Base-by-base conservation (phyloP, 2,329 filamentous ascomycete genomes). In the Botrytis elliptica region DNA sequence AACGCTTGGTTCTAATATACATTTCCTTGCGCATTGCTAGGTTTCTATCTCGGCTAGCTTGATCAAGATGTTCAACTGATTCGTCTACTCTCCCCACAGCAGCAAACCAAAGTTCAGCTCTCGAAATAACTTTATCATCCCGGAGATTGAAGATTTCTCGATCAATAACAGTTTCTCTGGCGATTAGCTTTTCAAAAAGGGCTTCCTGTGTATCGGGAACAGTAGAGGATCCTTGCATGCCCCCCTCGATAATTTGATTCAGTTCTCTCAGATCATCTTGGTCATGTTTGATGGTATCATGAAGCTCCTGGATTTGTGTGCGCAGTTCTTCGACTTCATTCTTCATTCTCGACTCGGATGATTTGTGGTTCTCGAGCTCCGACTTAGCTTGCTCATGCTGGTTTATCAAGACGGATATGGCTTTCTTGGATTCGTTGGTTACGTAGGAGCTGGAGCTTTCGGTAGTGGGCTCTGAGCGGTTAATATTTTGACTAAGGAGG, bases 41-140 rank as follows among this genome's bases (percentile, higher is more conserved):
- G n/a, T 42, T 68, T 5, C 38, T 57, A 2, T 68, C 66, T 22
- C 66, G 66, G 10, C 66, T 68, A 42, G 66, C 36, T 42, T 68
- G 66, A 4, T 57, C 49, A 9, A 49, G 66, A 42, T 68, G 49
- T 20, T 6, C 49, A 5, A 68, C 33, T 3, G 66, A 68, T n/a
- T 68, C 66, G 18, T 68, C 66, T 42, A 68, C 66, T 42, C 20
- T 57, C 8, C 66, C 66, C 25, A 57, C 40, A 7, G 55, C 12
- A 1, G 10, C 16, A 33, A 68, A 68, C 66, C 49, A 68, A 3
- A 68, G 18, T 7, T 68, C 49, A 33, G 46, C 49, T 33, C 66
- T 40, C 25, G 25, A 20, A 4, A 33, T 29, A n/a, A 68, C 66
- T n/a, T 57, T 68, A 42, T 68, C 49, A 29, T 68, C 66, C 1